Evolutionary conservation across 2,329 filamentous ascomycete genomes (phyloP), one percentile per base, ranked within the genome.

Genomic region (Atkinsonella texensis): DNA sequence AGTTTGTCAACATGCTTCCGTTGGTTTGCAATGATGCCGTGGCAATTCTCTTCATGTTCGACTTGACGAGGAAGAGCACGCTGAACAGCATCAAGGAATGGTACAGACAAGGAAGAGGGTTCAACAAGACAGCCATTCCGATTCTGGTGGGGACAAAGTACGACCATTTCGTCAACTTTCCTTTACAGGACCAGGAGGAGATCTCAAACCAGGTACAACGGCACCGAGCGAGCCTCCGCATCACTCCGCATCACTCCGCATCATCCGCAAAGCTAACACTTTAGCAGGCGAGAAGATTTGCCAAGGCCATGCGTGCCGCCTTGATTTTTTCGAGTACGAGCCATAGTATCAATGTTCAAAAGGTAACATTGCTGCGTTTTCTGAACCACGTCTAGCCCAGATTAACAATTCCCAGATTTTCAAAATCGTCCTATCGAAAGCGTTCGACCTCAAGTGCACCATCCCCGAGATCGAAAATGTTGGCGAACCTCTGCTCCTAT

Each of bases 111-210:
- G 93, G 93, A 46, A 81, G 93, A 57, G 93, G 93, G 23, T 98
- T 98, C 77, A 98, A 98, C 77, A 98, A 98, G 77, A 98, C 93
- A 13, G 93, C 93, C n/a, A 98, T 98, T 59, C 93, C 93, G 0
- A 95, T 98, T 63, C 71, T 98, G 23, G 88, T 98, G 17, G 93
- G 93, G 54, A 98, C 93, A 38, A 98, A 98, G 70, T 98, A 97
- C 68, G 93, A 98, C 63, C 93, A 97, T 65, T 98, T 98, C 72
- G 91, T 98, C 70, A 98, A 97, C 71, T 96, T 98, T 63, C 90
- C 93, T 0, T 80, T 87, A 42, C 91, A 97, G 66, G 93, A 98
- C 65, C 93, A 98, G 67, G 93, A 98, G 68, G 93, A 98, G 70
- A 98, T 98, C 56, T 95, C 89, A 13, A 90, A 93, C 63, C 91